Evolutionary conservation across 257 asterid species (phyloP), one percentile per base, ranked within the genome.

Genomic region (Jasminum sambac): DNA sequence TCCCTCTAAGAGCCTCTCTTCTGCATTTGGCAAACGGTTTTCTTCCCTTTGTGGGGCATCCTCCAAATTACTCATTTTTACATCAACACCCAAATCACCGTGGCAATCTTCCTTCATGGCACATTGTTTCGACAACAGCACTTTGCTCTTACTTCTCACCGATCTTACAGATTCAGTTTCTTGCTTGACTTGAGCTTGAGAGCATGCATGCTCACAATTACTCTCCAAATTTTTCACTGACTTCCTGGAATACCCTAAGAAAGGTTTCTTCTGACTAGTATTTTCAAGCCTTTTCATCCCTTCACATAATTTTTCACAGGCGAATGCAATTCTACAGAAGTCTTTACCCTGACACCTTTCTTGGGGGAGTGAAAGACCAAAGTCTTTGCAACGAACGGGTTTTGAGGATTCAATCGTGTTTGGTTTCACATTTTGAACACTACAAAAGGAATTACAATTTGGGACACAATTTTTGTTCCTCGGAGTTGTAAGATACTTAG

Each of bases 401-500:
- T 50, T 80, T 23, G 88, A 81, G 69, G 73, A 87, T 30, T 79
- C 90, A 68, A 11, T 63, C n/a, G 74, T 72, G 13, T 64, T 39
- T 57, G 84, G 83, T 69, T 87, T 90, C 5, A 85, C 79, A 69
- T 82, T 84, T 83, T 81, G 91, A 81, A 90, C 96, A 69, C 97
- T 95, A 57, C 82, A 84, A 75, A 91, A 91, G 8, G 85, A 72
- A 66, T 68, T 81, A 38, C 79, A 64, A 21, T 79, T 84, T 6
- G 80, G 76, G 39, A 46, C 71, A 73, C 82, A 71, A 23, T 75
- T 84, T 77, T 82, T 92, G 86, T 86, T 87, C 81, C 96, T 87
- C 7, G 95, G 95, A 61, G 97, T 92, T 2, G 99, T 92, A 14
- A 95, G 93, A 83, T 92, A 92, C 91, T 92, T 95, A 0, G 99